Base-by-base conservation (phyloP, 306 rosid species). In the Astragalus membranaceus region DNA sequence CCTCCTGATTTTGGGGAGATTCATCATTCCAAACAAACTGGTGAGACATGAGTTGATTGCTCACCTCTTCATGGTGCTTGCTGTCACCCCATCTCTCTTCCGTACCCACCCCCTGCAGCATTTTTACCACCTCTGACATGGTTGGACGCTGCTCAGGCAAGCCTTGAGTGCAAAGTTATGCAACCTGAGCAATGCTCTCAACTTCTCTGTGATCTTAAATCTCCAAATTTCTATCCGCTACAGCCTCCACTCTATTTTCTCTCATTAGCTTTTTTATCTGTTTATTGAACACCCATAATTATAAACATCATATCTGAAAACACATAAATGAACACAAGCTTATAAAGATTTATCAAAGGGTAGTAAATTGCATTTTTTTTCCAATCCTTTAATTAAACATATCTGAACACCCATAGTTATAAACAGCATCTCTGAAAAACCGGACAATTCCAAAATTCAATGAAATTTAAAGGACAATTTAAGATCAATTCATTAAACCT, bases 71-170 rank as follows among this genome's bases (percentile, higher is more conserved):
- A 43, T 80, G 87, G 58, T 85, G 87, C 73, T 85, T 79, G 96
- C 97, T 88, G 15, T 85, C 83, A 2, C 85, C 93, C 97, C 97
- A 92, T 82, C 88, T 80, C 76, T 89, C n/a, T n/a, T n/a, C n/a
- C n/a, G n/a, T n/a, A n/a, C n/a, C n/a, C n/a, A n/a, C n/a, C n/a
- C n/a, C n/a, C n/a, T n/a, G n/a, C n/a, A n/a, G n/a, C n/a, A n/a
- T n/a, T n/a, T n/a, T n/a, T n/a, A n/a, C n/a, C n/a, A n/a, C n/a
- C n/a, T n/a, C 77, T 8, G 89, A 75, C 97, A 92, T 89, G 8
- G 49, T 84, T 13, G 96, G 97, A 10, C 97, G 92, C 6, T 79
- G 88, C 85, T 89, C 92, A 0, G 97, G 96, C 10, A 67, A 73
- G 16, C 82, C 64, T 42, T 87, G 97, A 1, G 96, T 87, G 85